Evolutionary conservation across 768 basidiomycete species (phyloP).

Genomic region (Dioszegia crocea): DNA sequence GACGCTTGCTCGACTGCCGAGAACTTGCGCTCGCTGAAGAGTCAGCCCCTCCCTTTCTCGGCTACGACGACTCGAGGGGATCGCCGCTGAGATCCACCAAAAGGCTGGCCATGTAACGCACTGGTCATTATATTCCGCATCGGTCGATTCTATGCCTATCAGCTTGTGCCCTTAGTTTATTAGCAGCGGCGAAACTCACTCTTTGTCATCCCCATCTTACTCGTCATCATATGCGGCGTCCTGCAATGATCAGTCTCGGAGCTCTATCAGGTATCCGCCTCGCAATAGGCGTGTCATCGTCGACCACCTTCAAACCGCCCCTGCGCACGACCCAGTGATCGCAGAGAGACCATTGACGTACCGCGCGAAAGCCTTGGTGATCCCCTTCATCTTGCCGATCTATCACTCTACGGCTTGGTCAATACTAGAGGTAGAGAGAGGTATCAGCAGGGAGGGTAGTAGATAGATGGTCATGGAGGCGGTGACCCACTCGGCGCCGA

Average conservation of each 20-base stretch:
- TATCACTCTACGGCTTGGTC: background rate
- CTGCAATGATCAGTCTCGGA: constrained; percentile 50
- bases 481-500: background rate
- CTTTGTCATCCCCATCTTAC: constrained; percentile 85
- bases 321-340: background rate
- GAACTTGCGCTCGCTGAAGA: constrained; percentile 62
- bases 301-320: background rate
- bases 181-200: constrained; percentile 57
- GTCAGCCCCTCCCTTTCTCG: background rate
- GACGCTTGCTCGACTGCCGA: constrained; percentile 68
- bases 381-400: constrained; percentile 67
- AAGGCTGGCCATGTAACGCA: too few relatives aligned
- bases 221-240: constrained; percentile 84
- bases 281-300: background rate
- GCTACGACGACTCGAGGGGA: too few relatives aligned
- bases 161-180: constrained; percentile 12
- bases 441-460: background rate
- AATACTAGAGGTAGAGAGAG: background rate
- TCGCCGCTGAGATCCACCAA: too few relatives aligned
- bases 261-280: background rate
- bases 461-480: background rate
- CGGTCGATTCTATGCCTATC: constrained; percentile 61
- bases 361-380: constrained; percentile 74
- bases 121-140: constrained; percentile 87
- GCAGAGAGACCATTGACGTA: constrained; percentile 45